These are phyloP conservation scores for Acidomyces sp. DNA, from an alignment of 495 filamentous ascomycete species.

Conservation along the genomic window DNA sequence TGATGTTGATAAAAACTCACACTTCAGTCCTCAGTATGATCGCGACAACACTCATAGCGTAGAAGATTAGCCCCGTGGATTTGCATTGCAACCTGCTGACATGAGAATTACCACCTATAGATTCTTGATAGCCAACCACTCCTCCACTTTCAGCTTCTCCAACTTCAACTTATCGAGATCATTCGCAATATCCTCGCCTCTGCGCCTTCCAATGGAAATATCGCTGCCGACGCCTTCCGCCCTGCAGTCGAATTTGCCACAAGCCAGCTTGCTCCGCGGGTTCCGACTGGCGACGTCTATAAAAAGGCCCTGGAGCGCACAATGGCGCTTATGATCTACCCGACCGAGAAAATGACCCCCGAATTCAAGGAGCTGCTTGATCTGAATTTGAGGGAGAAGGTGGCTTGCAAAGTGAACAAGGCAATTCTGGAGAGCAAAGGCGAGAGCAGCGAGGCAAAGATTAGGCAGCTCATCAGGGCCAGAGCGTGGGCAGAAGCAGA, in stretches of 20 bases:
- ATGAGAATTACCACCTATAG: too few species aligned
- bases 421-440: conserved; percentile 64
- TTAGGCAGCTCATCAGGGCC: conserved; percentile 64
- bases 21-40: conserved; percentile 96
- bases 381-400: conserved; percentile 65
- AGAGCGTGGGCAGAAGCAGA: conserved; percentile 76
- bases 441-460: conserved; percentile 61
- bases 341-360: conserved; percentile 59
- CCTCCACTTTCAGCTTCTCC: conserved; percentile 81
- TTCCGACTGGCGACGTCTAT: conserved; percentile 67
- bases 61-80: too few species aligned
- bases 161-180: conserved; percentile 84
- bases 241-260: conserved; percentile 80
- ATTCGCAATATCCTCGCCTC: conserved; percentile 50
- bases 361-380: conserved; percentile 63
- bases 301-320: conserved; percentile 81
- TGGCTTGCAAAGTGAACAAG: conserved; percentile 74
- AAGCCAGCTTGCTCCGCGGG: conserved; percentile 71
- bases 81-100: too few species aligned
- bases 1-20: conserved; percentile 73
- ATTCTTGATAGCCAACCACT: conserved; percentile 73
- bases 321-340: conserved; percentile 83
- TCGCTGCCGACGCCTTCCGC: conserved; percentile 47
- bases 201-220: conserved; percentile 29
- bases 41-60: conserved; percentile 24